A percentile compares a stretch with the other conserved stretches of the same genome.
These are phyloP conservation scores for Mollisiaceae sp. DNA, from an alignment of 2,329 filamentous ascomycete species.

Conservation along the genomic window DNA sequence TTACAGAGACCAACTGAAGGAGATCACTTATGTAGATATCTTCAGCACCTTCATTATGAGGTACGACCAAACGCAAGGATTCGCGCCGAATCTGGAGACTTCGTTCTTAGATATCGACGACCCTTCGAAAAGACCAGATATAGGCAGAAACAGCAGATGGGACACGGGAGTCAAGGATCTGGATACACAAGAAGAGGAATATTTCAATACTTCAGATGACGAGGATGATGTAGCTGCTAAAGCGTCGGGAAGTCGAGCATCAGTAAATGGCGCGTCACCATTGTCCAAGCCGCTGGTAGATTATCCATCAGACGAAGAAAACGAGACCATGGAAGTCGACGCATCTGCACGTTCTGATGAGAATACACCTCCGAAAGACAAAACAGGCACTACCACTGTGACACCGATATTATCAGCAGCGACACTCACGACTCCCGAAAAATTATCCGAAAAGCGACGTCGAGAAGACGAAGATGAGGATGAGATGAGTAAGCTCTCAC, in stretches of 20 bases:
- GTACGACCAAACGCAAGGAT: conserved; percentile 80
- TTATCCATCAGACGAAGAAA: conserved; percentile 92
- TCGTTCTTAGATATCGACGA: conserved; percentile 73
- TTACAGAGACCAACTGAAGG: conserved; percentile 76
- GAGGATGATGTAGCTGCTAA: conserved; percentile 69
- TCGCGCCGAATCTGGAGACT: conserved; percentile 65
- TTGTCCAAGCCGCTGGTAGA: conserved; percentile 80
- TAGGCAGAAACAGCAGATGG: conserved; percentile 65
- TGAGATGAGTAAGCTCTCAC: conserved; percentile 81
- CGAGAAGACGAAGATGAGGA: conserved; percentile 95
- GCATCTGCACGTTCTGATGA: conserved; percentile 39
- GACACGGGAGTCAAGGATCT: conserved; percentile 75
- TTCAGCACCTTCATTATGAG: conserved; percentile 77
- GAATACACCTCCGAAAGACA: conserved; percentile 34
- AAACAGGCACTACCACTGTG: conserved; percentile 23
- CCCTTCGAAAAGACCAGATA: conserved; percentile 47
- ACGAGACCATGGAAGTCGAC: conserved; percentile 64
- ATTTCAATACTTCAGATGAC: conserved; percentile 90
- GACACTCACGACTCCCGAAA: conserved; percentile 66
- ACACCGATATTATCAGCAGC: conserved; percentile 35
- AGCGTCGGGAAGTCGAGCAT: conserved; percentile 15
- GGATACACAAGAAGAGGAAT: conserved; percentile 87
- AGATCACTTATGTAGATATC: conserved; percentile 81
- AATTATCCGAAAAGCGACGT: conserved; percentile 85
- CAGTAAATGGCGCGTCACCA: conserved; percentile 66